Evolutionary conservation across 2,329 filamentous ascomycete species (phyloP), one percentile per base, ranked within the genome.

Genomic region (Verticillium nonalfalfae): DNA sequence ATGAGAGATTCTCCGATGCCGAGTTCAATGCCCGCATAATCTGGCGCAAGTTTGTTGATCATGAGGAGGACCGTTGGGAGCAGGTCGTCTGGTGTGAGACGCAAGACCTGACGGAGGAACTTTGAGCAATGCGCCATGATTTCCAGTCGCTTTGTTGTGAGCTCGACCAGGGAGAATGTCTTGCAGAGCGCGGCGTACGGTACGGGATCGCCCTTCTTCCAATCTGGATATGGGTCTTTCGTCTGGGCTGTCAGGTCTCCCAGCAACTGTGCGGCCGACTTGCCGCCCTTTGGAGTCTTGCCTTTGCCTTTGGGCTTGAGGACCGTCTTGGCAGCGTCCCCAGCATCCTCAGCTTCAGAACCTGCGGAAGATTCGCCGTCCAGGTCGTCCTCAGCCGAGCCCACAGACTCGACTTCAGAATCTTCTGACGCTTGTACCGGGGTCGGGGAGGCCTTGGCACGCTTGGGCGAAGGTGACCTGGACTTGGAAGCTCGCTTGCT

Each of bases 1-100:
- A 99, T 97, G 34, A 99, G 77, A 0, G 94, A 98, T 76, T 99
- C 95, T 61, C 95, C 95, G 68, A 99, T 99, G n/a, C 95, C 95
- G 35, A 99, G 83, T 75, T 99, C 95, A 65, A 99, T 93, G 21
- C 95, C 95, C 54, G 93, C 90, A 73, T 97, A 99, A 71, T 99
- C 95, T 3, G 95, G 94, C 2, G 95, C 95, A 33, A 99, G 85
- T 74, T 98, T 98, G 77, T 97, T 97, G 74, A 97, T 91, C 95
- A 99, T 98, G 35, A 99, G 85, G 65, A 97, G 82, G 31, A 98
- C 88, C 0, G 92, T 97, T 0, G 93, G 88, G 1, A 97, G 82
- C 21, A 99, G 82, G 72, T 99, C 95, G 15, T 88, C 82, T 0
- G 95, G 95, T 0, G 93, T 97, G 39, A 99, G 80, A 18, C 94